A percentile compares a stretch with the other conserved stretches of the same genome.
These are phyloP conservation scores for Fraxinus albicans DNA, from an alignment of 305 asterid species.

Conservation along the genomic window DNA sequence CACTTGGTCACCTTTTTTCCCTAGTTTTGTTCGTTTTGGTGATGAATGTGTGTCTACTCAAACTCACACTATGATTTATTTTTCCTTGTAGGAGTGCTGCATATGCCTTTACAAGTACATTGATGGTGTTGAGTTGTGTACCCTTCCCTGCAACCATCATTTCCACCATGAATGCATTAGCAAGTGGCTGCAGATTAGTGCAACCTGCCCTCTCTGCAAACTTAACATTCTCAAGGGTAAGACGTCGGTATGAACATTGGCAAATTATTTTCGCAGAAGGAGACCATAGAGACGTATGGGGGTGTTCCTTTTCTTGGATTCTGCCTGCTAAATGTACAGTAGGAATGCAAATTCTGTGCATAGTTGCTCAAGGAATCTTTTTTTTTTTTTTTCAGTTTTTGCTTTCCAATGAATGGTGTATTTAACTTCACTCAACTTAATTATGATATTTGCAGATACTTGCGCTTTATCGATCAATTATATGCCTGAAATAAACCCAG, in stretches of 20 bases:
- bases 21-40: background rate
- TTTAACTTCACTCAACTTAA: constrained; percentile 20
- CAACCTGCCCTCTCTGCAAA: constrained; percentile 93
- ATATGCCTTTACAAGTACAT: constrained; percentile 71
- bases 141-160: constrained; percentile 87
- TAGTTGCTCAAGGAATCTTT: constrained; percentile 14
- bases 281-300: constrained; percentile 9
- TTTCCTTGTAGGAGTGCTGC: constrained; percentile 67
- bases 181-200: constrained; percentile 81
- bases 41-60: background rate
- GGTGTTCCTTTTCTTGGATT: constrained; percentile 22
- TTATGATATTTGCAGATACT: constrained; percentile 15
- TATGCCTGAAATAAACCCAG: background rate
- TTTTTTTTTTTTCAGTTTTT: background rate
- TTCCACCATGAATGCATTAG: constrained; percentile 74
- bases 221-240: constrained; percentile 64
- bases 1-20: background rate
- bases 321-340: constrained; percentile 36
- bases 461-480: background rate
- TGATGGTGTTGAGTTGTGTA: constrained; percentile 72
- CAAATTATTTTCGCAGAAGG: constrained; percentile 3
- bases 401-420: constrained; percentile 1
- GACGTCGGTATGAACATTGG: constrained; percentile 40
- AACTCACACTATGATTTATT: background rate
- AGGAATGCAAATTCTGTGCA: constrained; percentile 21